Conservation (phyloP, 2,329 filamentous ascomycete genomes). For the Drechslera avenae region DNA sequence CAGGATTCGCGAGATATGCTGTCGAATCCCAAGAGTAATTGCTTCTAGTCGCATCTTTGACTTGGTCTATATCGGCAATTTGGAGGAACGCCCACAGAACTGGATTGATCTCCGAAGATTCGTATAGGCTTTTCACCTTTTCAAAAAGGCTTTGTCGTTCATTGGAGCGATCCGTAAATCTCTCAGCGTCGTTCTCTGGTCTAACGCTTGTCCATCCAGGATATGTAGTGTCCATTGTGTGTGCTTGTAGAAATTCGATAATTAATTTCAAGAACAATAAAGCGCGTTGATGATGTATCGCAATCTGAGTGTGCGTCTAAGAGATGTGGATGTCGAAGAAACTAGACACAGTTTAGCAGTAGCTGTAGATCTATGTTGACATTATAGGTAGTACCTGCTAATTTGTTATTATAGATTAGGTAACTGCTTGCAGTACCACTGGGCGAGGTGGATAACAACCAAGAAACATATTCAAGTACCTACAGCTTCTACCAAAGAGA, state of each 20-base stretch:
- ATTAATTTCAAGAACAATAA: too few species aligned
- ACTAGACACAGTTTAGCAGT: too few species aligned
- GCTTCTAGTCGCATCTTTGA: conserved; percentile 1
- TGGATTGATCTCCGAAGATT: neutral
- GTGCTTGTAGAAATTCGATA: neutral
- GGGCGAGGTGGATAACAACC: too few species aligned
- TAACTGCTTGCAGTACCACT: too few species aligned
- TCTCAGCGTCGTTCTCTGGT: neutral
- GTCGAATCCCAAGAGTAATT: neutral
- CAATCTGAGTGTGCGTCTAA: too few species aligned
- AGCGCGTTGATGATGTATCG: too few species aligned
- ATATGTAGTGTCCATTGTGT: neutral
- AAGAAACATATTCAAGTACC: too few species aligned
- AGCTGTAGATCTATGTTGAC: too few species aligned
- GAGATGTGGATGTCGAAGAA: too few species aligned
- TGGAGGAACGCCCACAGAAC: conserved; percentile 15
- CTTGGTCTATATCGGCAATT: conserved; percentile 4
- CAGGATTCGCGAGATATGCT: neutral
- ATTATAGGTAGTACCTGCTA: too few species aligned
- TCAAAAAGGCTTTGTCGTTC: neutral
- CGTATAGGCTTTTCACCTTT: neutral
- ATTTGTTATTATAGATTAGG: too few species aligned
- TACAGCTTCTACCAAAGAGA: too few species aligned
- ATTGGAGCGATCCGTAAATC: neutral
- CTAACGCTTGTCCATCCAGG: neutral